Evolutionary conservation across 23 red algal species (phyloP), one percentile per base, ranked within the genome.

Genomic region (Agarophyton chilense): DNA sequence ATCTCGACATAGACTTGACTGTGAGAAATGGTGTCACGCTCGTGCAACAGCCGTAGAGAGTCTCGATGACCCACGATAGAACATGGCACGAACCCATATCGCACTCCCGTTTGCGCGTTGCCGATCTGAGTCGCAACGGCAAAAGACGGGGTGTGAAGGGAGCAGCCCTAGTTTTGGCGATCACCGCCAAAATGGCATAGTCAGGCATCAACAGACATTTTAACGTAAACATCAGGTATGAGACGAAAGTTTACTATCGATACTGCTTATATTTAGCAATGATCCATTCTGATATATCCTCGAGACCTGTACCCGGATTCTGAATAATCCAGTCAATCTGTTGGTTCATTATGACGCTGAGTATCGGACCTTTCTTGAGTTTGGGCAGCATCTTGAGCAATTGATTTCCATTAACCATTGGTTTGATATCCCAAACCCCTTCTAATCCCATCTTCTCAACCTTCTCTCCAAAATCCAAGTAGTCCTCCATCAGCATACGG

Each of bases 281-380:
- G 40, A 97, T 57, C 89, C 88, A 89, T 21, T 92, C 60, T 29
- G 45, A 42, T 52, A 91, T 80, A 18, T 89, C 88, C 21, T 29
- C 41, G 1, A n/a, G 22, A 31, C 89, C 83, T 47, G 78, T 62
- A 10, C 40, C 41, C 7, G 94, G 94, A 52, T 92, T 60, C 45
- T 88, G 34, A 40, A 97, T 49, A 41, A 90, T 87, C 83, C 82
- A 90, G 49, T 92, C 81, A 7, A 97, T 64, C 76, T 97, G 88
- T 36, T 68, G 49, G 13, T 93, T 73, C 67, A 97, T 93, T 18
- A 97, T 81, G 50, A 82, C 29, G 34, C 86, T 86, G 5, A 97
- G 22, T 16, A 89, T 51, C 16, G 94, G 94, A 40, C 94, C 94
- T 55, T 72, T 64, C 57, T 79, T 91, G 28, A 97, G 61, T 13